phyloP scores from a whole-genome alignment of 225 moss, liverwort and hornwort species.

The Asterella californica region DNA sequence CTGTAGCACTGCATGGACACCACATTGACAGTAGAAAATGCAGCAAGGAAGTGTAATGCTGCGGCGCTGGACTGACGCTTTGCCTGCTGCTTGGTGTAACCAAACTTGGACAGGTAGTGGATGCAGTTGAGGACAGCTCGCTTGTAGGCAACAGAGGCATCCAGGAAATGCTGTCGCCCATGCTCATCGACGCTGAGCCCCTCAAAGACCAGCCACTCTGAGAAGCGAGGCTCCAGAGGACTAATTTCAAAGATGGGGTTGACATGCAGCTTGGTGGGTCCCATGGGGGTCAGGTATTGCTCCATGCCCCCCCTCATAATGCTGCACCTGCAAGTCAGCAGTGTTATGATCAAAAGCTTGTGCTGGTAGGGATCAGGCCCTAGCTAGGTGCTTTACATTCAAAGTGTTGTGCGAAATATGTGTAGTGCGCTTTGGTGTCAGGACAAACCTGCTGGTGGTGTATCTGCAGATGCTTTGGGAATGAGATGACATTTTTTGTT shows the following conservation, averaged over 20 bases:
- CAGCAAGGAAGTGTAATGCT: not conserved
- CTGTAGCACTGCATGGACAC: not conserved
- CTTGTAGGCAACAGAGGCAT: slow-evolving; percentile 81
- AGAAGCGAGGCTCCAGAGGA: slow-evolving; percentile 78
- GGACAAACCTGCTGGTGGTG: no score
- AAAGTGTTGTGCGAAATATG: no score
- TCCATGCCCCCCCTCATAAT: slow-evolving; percentile 78
- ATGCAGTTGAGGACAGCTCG: slow-evolving; percentile 79
- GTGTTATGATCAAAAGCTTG: no score
- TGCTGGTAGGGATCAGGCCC: no score
- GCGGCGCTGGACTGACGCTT: not conserved
- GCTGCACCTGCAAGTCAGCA: slow-evolving; percentile 48
- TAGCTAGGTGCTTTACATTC: no score
- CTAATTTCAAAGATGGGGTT: slow-evolving; percentile 90
- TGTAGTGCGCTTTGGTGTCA: no score
- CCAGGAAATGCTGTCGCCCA: slow-evolving; percentile 78
- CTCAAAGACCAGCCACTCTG: slow-evolving; percentile 86
- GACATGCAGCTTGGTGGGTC: slow-evolving; percentile 82
- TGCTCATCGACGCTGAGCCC: slow-evolving; percentile 80
- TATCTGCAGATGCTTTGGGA: no score
- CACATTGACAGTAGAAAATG: not conserved
- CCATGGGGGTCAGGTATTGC: slow-evolving; percentile 91
- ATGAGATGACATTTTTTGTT: no score
- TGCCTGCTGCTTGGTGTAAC: slow-evolving; percentile 80
- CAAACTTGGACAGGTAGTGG: slow-evolving; percentile 85